Base-by-base conservation (phyloP, 2,329 filamentous ascomycete genomes). In the Aspergillus bombycis region DNA sequence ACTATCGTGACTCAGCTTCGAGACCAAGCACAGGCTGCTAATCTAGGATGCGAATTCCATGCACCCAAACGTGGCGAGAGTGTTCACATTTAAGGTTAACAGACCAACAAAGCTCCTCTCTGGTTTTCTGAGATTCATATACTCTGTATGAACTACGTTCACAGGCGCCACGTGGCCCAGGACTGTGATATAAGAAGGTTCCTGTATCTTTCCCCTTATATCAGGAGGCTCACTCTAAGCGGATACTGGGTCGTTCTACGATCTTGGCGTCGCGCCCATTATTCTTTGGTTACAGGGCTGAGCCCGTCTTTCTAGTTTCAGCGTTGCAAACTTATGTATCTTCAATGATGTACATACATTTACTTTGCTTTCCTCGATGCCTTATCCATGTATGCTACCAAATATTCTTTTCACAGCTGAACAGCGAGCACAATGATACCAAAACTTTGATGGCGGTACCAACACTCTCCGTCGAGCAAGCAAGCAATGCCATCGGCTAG, bases 31-130 rank as follows among this genome's bases (percentile, higher is more conserved):
- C 79, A 82, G 59, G 86, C 87, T 14, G 84, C 81, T 10, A 84
- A 85, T 53, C 77, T 97, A 55, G 94, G 94, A 0, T 96, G 92
- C 75, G 87, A 91, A 68, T 97, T 96, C 78, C 80, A 91, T 38
- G 83, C 96, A 54, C 90, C 91, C 14, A 81, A 83, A 68, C 81
- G 85, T 57, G 92, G 92, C 4, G 86, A 90, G 76, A 77, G 76
- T n/a, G 76, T 84, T 46, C 83, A 75, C 70, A 69, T 82, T 62
- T 81, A 66, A 68, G 28, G 16, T 8, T 16, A 4, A 14, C 41
- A 43, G 41, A 21, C n/a, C 21, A 9, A 46, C 21, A n/a, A 26
- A 26, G 43, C 23, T 21, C 4, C 21, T 48, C 16, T 48, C 10
- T 46, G n/a, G n/a, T 12, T 41, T 41, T n/a, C 38, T 41, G 38